phyloP scores from a whole-genome alignment of 768 basidiomycete genomes.

The Solioccasus polychromus region DNA sequence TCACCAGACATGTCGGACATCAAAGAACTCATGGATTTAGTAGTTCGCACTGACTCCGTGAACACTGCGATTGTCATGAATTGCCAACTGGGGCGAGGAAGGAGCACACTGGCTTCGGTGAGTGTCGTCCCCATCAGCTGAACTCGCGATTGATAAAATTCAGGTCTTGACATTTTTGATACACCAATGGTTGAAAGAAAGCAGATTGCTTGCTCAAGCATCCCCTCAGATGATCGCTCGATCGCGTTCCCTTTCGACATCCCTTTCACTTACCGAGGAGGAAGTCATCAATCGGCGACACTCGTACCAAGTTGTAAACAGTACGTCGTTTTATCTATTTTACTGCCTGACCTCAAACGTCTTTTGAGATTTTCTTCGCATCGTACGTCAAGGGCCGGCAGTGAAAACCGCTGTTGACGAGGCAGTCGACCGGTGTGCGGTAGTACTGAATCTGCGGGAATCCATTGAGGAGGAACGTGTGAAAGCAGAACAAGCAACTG shows the following conservation, averaged over 20 bases:
- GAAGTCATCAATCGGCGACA: conserved; percentile 41
- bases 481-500: conserved; percentile 73
- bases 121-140: conserved; percentile 19
- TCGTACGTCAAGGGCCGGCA: conserved; percentile 79
- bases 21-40: conserved; percentile 74
- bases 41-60: conserved; percentile 62
- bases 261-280: conserved; percentile 30
- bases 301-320: conserved; percentile 88
- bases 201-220: conserved; percentile 30
- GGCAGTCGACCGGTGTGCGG: conserved; percentile 81
- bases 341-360: conserved; percentile 2
- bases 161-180: conserved; percentile 82
- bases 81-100: conserved; percentile 90
- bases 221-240: conserved; percentile 29
- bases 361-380: conserved; percentile 68
- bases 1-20: conserved; percentile 73
- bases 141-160: conserved; percentile 1
- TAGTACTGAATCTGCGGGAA: conserved; percentile 82
- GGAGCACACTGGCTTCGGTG: conserved; percentile 89
- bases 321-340: conserved; percentile 40
- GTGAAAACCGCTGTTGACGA: conserved; percentile 87
- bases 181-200: conserved; percentile 70
- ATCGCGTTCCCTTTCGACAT: conserved; percentile 44
- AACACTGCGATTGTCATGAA: conserved; percentile 88
- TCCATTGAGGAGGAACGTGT: conserved; percentile 81